Percentiles rank a stretch among this genome's conserved stretches.
These are phyloP conservation scores for Ilex aquifolium DNA, from an alignment of 257 asterid genomes.

Conservation along the genomic window DNA sequence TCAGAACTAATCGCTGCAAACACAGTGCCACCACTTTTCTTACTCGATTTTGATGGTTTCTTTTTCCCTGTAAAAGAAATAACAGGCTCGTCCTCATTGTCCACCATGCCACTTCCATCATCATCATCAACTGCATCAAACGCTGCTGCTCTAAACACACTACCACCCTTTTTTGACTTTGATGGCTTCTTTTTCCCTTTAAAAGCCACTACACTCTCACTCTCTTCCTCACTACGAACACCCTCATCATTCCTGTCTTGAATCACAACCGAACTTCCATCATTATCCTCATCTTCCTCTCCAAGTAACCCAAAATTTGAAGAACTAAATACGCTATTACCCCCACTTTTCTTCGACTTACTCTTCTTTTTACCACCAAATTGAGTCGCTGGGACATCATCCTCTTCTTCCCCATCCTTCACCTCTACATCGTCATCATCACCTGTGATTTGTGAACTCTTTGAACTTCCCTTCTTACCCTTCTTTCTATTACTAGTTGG, in stretches of 20 bases:
- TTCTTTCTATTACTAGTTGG: constrained; percentile 44
- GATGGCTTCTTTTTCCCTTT: constrained; percentile 38
- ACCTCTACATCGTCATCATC: constrained; percentile 37
- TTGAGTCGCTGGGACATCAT: constrained; percentile 22
- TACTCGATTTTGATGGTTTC: constrained; percentile 55
- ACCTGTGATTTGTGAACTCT: constrained; percentile 28
- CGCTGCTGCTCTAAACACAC: constrained; percentile 19
- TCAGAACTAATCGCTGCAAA: constrained; percentile 36
- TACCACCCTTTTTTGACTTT: constrained; percentile 30
- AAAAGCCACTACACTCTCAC: constrained; percentile 14
- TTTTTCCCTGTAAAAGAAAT: constrained; percentile 60
- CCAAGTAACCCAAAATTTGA: constrained; percentile 44
- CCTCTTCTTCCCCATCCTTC: constrained; percentile 41
- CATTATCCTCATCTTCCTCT: constrained; percentile 31
- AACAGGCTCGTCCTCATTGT: constrained; percentile 30
- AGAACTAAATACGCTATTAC: constrained; percentile 27
- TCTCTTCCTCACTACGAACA: constrained; percentile 20
- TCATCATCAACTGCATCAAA: constrained; percentile 25
- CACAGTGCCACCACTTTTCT: constrained; percentile 34
- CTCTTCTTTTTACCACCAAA: constrained; percentile 61
- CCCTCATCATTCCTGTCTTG: constrained; percentile 22
- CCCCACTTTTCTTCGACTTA: constrained; percentile 53
- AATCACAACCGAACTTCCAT: constrained; percentile 18
- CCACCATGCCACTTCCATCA: constrained; percentile 12
- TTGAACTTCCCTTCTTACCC: constrained; percentile 52